A percentile compares a stretch with the other conserved stretches of the same genome.
These are phyloP conservation scores for Alisma plantagoaquatica DNA, from an alignment of 106 monocot genomes.

Conservation along the genomic window DNA sequence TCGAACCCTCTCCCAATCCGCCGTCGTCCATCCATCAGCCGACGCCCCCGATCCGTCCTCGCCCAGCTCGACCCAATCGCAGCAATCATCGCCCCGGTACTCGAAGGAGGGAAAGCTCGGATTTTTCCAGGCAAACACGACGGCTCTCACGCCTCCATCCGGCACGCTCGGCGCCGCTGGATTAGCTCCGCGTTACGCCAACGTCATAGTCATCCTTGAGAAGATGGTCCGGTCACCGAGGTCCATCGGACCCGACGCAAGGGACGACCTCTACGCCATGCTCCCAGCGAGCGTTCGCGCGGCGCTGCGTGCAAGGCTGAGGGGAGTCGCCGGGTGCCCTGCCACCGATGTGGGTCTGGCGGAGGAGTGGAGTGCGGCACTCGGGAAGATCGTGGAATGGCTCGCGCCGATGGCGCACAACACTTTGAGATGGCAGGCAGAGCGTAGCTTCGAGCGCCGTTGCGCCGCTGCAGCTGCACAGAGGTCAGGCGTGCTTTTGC, in stretches of 20 bases:
- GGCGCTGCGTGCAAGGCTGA: conserved; percentile 30
- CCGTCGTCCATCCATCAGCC: conserved; percentile 4
- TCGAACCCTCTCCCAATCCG: neutral
- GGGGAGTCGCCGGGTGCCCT: conserved; percentile 5
- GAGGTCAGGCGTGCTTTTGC: conserved; percentile 19
- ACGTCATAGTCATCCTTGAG: conserved; percentile 42
- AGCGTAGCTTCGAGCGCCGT: conserved; percentile 42
- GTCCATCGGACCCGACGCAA: conserved; percentile 29
- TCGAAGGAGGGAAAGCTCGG: neutral
- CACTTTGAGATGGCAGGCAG: conserved; percentile 61
- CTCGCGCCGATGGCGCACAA: conserved; percentile 52
- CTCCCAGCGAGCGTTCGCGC: conserved; percentile 31
- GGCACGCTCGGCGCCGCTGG: conserved; percentile 39
- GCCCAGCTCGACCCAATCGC: neutral
- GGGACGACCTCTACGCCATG: conserved; percentile 53
- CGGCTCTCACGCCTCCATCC: neutral
- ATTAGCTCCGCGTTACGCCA: conserved; percentile 53
- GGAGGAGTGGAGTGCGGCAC: conserved; percentile 32
- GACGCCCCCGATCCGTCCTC: neutral
- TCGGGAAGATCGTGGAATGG: conserved; percentile 43
- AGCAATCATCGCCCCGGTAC: neutral
- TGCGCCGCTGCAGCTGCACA: neutral
- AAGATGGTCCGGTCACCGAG: conserved; percentile 33
- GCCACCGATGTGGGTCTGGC: conserved; percentile 23
- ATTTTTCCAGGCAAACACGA: neutral